phyloP scores from a whole-genome alignment of 1,284 basidiomycete species.

The Salmacisia buchloeana region DNA sequence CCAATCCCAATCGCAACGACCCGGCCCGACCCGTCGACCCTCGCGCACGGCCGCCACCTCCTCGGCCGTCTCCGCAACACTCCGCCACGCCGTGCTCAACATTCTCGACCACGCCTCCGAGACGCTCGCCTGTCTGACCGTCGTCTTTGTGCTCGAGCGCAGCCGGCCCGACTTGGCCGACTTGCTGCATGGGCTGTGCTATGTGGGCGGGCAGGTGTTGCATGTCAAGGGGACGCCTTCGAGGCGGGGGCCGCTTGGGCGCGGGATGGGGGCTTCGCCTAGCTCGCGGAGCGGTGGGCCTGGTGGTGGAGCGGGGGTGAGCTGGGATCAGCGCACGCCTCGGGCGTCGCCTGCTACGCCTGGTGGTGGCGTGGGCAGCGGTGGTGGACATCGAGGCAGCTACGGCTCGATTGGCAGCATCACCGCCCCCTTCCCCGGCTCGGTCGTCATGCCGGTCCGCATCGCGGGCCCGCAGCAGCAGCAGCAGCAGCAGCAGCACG shows the following conservation, averaged over 20 bases:
- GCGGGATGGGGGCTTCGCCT: not conserved
- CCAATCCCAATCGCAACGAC: not conserved
- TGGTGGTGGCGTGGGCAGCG: not conserved
- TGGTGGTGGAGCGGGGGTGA: not conserved
- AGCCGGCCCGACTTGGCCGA: not conserved
- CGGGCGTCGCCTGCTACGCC: not conserved
- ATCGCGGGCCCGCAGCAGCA: not conserved
- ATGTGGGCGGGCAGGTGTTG: conserved; percentile 3
- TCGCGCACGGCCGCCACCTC: not conserved
- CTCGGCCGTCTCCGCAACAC: not conserved
- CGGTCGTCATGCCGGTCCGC: conserved; percentile 1
- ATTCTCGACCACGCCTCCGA: conserved; percentile 8
- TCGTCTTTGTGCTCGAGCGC: conserved; percentile 2
- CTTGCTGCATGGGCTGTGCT: conserved; percentile 3
- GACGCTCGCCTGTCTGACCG: not conserved
- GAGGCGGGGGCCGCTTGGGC: not conserved
- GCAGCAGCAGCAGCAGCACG: not conserved
- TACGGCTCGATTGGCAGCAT: not conserved
- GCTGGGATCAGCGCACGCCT: not conserved
- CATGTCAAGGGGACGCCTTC: conserved; percentile 1
- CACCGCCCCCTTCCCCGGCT: not conserved
- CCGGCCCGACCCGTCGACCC: not conserved
- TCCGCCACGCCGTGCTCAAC: conserved; percentile 1
- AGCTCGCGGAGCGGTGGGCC: not conserved
- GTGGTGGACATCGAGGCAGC: not conserved